phyloP scores from a whole-genome alignment of 1,284 basidiomycete species.

The Pholiota adiposa region DNA sequence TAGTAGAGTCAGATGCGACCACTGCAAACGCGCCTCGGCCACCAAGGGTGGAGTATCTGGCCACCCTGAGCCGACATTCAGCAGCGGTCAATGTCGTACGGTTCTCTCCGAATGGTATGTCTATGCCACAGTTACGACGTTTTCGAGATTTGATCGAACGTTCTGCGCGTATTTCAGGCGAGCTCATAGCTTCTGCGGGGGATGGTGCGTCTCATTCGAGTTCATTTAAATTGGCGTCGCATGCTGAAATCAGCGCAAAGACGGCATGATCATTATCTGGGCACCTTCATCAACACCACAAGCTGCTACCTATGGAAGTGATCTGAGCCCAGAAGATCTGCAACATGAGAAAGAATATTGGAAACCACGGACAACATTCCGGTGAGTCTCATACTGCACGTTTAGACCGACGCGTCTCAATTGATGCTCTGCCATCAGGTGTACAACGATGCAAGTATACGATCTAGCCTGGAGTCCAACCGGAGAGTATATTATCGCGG shows the following conservation, averaged over 20 bases:
- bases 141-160: neutral
- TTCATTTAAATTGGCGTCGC: constrained; percentile 18
- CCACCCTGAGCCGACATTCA: constrained; percentile 92
- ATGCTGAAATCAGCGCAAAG: constrained; percentile 45
- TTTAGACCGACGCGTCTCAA: neutral
- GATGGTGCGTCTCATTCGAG: constrained; percentile 72
- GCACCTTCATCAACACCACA: constrained; percentile 80
- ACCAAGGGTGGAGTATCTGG: constrained; percentile 95
- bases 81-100: constrained; percentile 96
- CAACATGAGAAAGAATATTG: constrained; percentile 95
- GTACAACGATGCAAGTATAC: constrained; percentile 93
- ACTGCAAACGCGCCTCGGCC: constrained; percentile 59
- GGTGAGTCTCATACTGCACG: constrained; percentile 49
- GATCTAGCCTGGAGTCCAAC: constrained; percentile 97
- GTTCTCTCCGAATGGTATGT: constrained; percentile 91
- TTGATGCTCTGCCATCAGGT: constrained; percentile 43
- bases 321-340: constrained; percentile 74
- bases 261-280: constrained; percentile 98
- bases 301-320: constrained; percentile 75
- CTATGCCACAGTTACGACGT: neutral
- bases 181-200: constrained; percentile 90
- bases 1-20: constrained; percentile 44
- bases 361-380: constrained; percentile 89
- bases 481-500: constrained; percentile 91
- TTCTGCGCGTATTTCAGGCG: constrained; percentile 52